phyloP scores from a whole-genome alignment of 2,329 filamentous ascomycete genomes.

The Exophiala aquamarina region DNA sequence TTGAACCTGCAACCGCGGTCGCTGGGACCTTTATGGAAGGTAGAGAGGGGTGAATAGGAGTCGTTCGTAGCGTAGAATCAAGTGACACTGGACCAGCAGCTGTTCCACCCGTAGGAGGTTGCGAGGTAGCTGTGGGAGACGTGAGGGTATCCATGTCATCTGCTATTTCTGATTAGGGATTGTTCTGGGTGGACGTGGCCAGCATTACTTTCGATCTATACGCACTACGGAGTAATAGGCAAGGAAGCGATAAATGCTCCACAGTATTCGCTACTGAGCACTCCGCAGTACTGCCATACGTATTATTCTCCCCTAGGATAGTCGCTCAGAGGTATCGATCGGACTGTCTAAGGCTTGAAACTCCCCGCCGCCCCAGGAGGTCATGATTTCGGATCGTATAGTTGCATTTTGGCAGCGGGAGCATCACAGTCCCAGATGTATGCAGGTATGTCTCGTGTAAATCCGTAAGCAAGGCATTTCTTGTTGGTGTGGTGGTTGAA shows the following conservation, averaged over 20 bases:
- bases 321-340: conserved; percentile 55
- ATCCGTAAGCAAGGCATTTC: conserved; percentile 53
- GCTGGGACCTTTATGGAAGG: conserved; percentile 18
- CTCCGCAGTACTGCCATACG: too few relatives aligned
- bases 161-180: background rate
- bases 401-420: conserved; percentile 54
- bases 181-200: too few relatives aligned
- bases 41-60: conserved; percentile 24
- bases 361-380: conserved; percentile 61
- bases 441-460: conserved; percentile 62
- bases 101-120: background rate
- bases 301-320: too few relatives aligned
- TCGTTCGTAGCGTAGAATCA: conserved; percentile 20
- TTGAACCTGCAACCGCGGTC: conserved; percentile 4
- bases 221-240: too few relatives aligned
- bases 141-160: background rate
- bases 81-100: conserved; percentile 16
- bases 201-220: too few relatives aligned
- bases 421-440: conserved; percentile 58
- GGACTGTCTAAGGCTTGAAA: conserved; percentile 60
- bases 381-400: conserved; percentile 56
- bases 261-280: too few relatives aligned
- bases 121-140: background rate
- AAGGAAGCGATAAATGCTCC: too few relatives aligned
- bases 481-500: conserved; percentile 45